Evolutionary conservation across 179 eudicot species (phyloP).

Genomic region (Amaranthus tricolor): DNA sequence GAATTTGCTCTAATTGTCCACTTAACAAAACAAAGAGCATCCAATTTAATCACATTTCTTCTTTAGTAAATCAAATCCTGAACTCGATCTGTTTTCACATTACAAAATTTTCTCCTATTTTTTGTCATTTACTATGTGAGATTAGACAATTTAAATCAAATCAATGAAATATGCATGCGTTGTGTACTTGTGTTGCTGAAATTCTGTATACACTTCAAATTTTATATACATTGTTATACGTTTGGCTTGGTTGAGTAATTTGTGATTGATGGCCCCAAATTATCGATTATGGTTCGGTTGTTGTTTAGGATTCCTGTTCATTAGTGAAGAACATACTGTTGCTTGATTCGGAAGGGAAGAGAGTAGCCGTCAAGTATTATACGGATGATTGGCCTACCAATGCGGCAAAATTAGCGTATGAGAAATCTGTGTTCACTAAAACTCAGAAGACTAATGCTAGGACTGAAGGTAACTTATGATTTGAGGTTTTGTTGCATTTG

Average conservation of each 20-base stretch:
- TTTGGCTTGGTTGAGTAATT: not conserved
- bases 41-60: slow-evolving; percentile 2
- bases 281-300: slow-evolving; percentile 10
- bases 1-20: not conserved
- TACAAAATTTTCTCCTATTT: too few species aligned
- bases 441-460: slow-evolving; percentile 85
- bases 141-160: not conserved
- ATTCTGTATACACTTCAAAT: not conserved
- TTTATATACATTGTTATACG: too few species aligned
- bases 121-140: too few species aligned
- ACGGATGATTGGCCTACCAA: slow-evolving; percentile 85
- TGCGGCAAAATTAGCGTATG: slow-evolving; percentile 64
- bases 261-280: not conserved
- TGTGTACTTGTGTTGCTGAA: not conserved
- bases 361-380: slow-evolving; percentile 74
- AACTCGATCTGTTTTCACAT: not conserved
- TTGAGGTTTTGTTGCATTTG: not conserved
- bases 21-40: not conserved
- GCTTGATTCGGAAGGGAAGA: slow-evolving; percentile 77
- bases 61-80: not conserved
- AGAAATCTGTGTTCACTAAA: slow-evolving; percentile 72
- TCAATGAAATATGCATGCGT: not conserved
- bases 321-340: slow-evolving; percentile 61
- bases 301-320: slow-evolving; percentile 55
- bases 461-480: slow-evolving; percentile 55